A percentile compares a stretch with the other conserved stretches of the same genome.
Evolutionary conservation across 306 rosid genomes (phyloP).

Genomic region (Clitoria ternatea): DNA sequence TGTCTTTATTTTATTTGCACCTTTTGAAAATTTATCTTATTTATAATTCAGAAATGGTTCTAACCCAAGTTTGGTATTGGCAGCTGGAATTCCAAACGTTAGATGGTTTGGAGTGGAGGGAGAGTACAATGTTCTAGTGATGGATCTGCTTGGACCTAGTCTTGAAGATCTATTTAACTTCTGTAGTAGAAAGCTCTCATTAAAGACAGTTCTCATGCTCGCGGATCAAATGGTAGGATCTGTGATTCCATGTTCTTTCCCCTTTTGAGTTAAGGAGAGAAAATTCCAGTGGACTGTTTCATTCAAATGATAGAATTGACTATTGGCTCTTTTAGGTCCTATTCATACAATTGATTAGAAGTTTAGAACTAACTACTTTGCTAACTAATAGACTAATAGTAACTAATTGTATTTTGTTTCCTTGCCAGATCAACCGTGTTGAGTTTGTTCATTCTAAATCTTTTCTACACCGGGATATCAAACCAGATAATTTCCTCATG

Average conservation of each 20-base stretch:
- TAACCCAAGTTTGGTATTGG: slow-evolving; percentile 20
- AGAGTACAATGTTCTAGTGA: slow-evolving; percentile 81
- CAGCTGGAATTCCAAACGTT: slow-evolving; percentile 86
- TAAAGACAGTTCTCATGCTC: slow-evolving; percentile 90
- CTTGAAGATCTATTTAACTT: slow-evolving; percentile 91
- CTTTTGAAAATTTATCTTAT: neutral
- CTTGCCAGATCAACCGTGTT: slow-evolving; percentile 71
- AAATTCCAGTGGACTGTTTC: neutral
- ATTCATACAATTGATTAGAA: neutral
- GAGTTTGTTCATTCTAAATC: slow-evolving; percentile 83
- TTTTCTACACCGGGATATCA: slow-evolving; percentile 85
- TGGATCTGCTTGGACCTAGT: slow-evolving; percentile 95
- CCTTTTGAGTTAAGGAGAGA: neutral
- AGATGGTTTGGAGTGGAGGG: slow-evolving; percentile 95
- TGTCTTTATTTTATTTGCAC: neutral
- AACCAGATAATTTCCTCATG: slow-evolving; percentile 93
- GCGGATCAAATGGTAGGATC: slow-evolving; percentile 94
- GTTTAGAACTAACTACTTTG: neutral
- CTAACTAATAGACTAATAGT: neutral
- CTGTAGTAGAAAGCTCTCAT: slow-evolving; percentile 80
- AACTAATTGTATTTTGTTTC: neutral
- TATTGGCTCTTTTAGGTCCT: neutral
- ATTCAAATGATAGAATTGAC: neutral
- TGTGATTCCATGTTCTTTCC: no score
- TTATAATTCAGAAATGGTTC: neutral